Evolutionary conservation across 225 moss, liverwort and hornwort genomes (phyloP).

Genomic region (Climacium dendroides): DNA sequence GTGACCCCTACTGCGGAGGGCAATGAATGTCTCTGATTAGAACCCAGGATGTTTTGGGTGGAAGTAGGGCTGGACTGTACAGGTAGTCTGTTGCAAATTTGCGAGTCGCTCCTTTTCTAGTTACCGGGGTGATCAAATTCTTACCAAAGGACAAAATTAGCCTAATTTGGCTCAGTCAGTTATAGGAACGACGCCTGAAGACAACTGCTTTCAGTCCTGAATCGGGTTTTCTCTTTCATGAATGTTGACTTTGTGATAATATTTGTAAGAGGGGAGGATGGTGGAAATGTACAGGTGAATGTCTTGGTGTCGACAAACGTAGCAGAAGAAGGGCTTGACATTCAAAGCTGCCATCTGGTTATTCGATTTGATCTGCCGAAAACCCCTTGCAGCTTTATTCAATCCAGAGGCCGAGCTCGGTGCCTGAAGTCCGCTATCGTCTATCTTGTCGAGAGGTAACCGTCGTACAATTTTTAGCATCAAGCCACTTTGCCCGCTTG

Average conservation of each 20-base stretch:
- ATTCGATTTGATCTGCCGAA: constrained; percentile 91
- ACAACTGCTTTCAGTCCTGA: neutral
- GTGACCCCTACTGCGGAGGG: neutral
- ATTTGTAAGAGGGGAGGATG: neutral
- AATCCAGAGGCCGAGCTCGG: constrained; percentile 97
- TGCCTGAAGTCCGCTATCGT: constrained; percentile 59
- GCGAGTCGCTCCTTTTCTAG: neutral
- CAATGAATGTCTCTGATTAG: neutral
- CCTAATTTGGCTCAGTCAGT: neutral
- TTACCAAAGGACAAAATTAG: neutral
- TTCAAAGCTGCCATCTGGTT: constrained; percentile 87
- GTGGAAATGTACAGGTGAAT: constrained; percentile 53
- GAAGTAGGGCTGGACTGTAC: neutral
- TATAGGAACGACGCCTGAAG: neutral
- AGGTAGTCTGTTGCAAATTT: neutral
- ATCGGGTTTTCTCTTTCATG: neutral
- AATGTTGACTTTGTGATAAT: neutral
- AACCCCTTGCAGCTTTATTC: constrained; percentile 75
- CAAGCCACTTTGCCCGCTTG: neutral
- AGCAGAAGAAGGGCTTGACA: constrained; percentile 97
- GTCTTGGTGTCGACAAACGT: constrained; percentile 87
- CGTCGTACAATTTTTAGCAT: neutral
- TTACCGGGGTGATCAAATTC: neutral
- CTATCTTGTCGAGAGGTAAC: constrained; percentile 70
- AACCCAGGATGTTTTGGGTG: neutral